Conservation (phyloP, 2,329 filamentous ascomycete genomes). For the Penicillium italicum region DNA sequence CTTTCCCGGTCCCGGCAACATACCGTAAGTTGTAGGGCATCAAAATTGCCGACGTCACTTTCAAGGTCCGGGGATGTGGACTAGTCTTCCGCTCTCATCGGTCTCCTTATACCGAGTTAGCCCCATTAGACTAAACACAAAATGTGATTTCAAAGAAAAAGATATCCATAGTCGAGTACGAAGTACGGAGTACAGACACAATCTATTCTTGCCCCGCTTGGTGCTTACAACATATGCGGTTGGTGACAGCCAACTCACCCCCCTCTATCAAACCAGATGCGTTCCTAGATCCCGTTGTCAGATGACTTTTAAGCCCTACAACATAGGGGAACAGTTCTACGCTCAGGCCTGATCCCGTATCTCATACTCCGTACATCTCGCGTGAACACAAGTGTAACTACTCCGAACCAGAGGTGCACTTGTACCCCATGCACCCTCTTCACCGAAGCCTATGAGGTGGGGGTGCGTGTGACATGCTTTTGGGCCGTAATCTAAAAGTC, state of each 20-base stretch:
- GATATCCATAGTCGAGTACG: not conserved
- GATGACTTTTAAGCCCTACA: conserved; percentile 7
- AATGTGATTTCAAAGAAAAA: not conserved
- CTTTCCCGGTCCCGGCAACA: not conserved
- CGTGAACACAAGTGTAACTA: conserved; percentile 3
- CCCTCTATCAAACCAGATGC: conserved; percentile 20
- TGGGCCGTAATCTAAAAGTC: not conserved
- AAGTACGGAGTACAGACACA: not conserved
- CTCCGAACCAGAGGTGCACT: not conserved
- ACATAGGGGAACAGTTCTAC: not conserved
- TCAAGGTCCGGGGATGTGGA: conserved; percentile 11
- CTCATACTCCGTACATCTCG: not conserved
- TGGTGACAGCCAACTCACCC: conserved; percentile 2
- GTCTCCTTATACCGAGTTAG: not conserved
- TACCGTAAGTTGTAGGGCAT: not conserved
- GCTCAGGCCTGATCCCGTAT: conserved; percentile 16
- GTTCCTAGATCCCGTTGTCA: conserved; percentile 28
- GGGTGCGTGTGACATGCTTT: conserved; percentile 2
- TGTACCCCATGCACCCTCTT: not conserved
- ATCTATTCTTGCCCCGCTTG: not conserved
- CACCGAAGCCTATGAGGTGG: conserved; percentile 1
- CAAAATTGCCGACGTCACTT: conserved; percentile 19
- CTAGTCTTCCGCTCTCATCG: conserved; percentile 3
- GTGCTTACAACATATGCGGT: not conserved
- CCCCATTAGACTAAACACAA: not conserved